Evolutionary conservation across 257 asterid species (phyloP).

Genomic region (Cruciata laevipes): DNA sequence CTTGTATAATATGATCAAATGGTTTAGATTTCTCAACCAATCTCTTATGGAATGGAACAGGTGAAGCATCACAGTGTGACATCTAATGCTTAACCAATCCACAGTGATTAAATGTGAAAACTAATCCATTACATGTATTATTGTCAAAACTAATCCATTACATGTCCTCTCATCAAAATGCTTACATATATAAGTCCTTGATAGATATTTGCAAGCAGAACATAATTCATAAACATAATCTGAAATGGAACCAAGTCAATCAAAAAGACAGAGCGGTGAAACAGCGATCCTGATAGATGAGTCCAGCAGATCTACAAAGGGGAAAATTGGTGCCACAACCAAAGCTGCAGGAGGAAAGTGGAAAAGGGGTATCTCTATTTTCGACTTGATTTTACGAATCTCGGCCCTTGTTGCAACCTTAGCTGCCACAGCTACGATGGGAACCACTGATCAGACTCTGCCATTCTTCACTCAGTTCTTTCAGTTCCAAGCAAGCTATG

Average conservation of each 20-base stretch:
- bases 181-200: conserved; percentile 17
- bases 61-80: conserved; percentile 17
- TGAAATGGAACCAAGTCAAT: conserved; percentile 28
- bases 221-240: not conserved
- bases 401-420: conserved; percentile 56
- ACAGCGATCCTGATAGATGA: conserved; percentile 43
- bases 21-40: conserved; percentile 1
- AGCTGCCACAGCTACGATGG: conserved; percentile 71
- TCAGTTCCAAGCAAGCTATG: conserved; percentile 78
- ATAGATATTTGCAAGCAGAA: not conserved
- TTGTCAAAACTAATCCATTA: too few species aligned
- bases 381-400: conserved; percentile 63
- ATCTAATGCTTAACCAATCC: conserved; percentile 15
- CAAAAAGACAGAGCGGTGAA: conserved; percentile 28
- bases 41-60: conserved; percentile 29
- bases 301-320: conserved; percentile 38
- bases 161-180: not conserved
- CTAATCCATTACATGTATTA: conserved; percentile 24
- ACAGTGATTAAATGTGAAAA: conserved; percentile 7
- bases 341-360: conserved; percentile 33
- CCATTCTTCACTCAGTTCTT: conserved; percentile 81
- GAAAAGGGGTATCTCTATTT: conserved; percentile 58
- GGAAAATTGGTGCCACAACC: conserved; percentile 26
- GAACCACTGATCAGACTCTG: conserved; percentile 68
- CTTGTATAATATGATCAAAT: not conserved